These are phyloP conservation scores for Curvularia sp. DNA, from an alignment of 2,329 filamentous ascomycete species.

Conservation along the genomic window DNA sequence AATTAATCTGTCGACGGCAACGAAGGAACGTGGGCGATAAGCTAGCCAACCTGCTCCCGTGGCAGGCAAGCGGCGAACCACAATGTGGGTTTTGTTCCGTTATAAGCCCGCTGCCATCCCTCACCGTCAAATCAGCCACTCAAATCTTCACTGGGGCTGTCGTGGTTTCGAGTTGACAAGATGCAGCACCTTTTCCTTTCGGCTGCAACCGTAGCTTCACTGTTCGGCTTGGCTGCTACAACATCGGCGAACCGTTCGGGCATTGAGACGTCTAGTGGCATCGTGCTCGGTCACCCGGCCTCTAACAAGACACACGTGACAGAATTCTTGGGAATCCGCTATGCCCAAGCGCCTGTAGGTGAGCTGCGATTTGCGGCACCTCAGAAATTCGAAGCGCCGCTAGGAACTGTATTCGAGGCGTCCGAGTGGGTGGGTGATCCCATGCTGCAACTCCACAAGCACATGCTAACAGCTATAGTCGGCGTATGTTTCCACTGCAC, in stretches of 20 bases:
- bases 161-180: constrained; percentile 18
- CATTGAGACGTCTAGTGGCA: constrained; percentile 43
- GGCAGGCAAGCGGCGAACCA: constrained; percentile 3
- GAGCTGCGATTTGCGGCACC: constrained; percentile 45
- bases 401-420: constrained; percentile 32
- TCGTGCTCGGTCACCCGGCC: constrained; percentile 43
- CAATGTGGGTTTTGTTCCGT: constrained; percentile 7
- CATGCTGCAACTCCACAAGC: background rate
- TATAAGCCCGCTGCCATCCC: constrained; percentile 13
- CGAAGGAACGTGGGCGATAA: constrained; percentile 10
- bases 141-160: constrained; percentile 1
- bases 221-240: constrained; percentile 20
- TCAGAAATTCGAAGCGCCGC: constrained; percentile 33
- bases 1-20: constrained; percentile 5
- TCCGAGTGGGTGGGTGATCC: constrained; percentile 30
- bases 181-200: constrained; percentile 24
- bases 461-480: constrained; percentile 29
- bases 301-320: constrained; percentile 31
- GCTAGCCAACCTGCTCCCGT: constrained; percentile 1
- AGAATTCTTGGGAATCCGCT: constrained; percentile 50
- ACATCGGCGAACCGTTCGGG: constrained; percentile 2
- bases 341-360: constrained; percentile 45
- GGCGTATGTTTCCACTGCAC: constrained; percentile 26
- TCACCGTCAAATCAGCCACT: background rate
- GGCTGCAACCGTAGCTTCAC: constrained; percentile 19